Evolutionary conservation across 2,329 filamentous ascomycete genomes (phyloP).

Genomic region (Microdochium paspali): DNA sequence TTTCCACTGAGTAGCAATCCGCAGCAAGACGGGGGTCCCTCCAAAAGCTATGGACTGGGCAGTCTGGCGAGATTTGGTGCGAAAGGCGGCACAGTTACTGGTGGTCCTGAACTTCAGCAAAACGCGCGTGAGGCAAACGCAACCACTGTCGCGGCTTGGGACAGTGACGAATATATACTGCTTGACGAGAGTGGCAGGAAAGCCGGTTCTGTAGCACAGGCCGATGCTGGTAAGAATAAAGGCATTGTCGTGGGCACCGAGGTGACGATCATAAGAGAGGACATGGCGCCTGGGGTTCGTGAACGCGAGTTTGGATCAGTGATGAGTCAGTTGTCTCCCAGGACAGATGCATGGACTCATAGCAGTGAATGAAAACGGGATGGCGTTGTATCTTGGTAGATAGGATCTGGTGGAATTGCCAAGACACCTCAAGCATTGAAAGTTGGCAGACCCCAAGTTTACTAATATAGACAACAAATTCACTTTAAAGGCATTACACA

Average conservation of each 20-base stretch:
- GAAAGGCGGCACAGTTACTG: not conserved
- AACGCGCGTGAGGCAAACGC: not conserved
- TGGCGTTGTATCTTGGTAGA: too few relatives aligned
- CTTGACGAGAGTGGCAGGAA: not conserved
- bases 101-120: not conserved
- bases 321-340: too few relatives aligned
- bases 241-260: slow-evolving; percentile 3
- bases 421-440: too few relatives aligned
- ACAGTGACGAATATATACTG: slow-evolving; percentile 9
- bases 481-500: too few relatives aligned
- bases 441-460: too few relatives aligned
- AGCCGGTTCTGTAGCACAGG: not conserved
- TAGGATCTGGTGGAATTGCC: too few relatives aligned
- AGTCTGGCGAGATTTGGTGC: not conserved
- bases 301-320: too few relatives aligned
- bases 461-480: too few relatives aligned
- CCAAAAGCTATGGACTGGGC: not conserved
- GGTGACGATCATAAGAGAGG: not conserved
- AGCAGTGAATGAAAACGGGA: too few relatives aligned
- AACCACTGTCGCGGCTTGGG: slow-evolving; percentile 4
- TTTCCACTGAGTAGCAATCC: slow-evolving; percentile 4
- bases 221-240: not conserved
- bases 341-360: too few relatives aligned
- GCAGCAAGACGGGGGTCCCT: not conserved
- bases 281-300: not conserved